phyloP scores from a whole-genome alignment of 1,284 basidiomycete species.

The Mycosarcoma maydis region DNA sequence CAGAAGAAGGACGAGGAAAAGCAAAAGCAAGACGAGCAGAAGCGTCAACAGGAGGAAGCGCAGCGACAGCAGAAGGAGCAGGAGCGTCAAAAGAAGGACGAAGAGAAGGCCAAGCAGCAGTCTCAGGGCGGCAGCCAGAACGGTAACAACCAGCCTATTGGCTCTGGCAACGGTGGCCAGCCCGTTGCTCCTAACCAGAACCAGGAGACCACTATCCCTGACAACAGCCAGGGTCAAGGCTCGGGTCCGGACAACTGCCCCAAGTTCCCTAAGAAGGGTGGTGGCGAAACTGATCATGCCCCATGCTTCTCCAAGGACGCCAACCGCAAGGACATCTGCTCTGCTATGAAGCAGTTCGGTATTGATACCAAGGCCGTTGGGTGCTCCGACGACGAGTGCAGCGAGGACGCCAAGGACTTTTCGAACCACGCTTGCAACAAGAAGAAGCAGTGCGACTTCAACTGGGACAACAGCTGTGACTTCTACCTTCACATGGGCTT shows the following conservation, averaged over 20 bases:
- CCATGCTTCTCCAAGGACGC: constrained; percentile 38
- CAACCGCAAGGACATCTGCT: constrained; percentile 43
- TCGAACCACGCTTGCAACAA: constrained; percentile 41
- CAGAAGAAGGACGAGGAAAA: constrained; percentile 18
- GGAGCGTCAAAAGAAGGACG: constrained; percentile 15
- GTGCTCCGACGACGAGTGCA: constrained; percentile 36
- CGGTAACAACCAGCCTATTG: neutral
- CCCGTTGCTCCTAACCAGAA: neutral
- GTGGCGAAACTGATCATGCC: constrained; percentile 28
- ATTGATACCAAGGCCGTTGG: constrained; percentile 29
- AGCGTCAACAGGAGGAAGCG: constrained; percentile 10
- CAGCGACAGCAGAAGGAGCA: constrained; percentile 15
- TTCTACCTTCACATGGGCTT: constrained; percentile 40
- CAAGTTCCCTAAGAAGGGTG: constrained; percentile 34
- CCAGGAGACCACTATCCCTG: constrained; percentile 7
- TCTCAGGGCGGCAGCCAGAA: neutral
- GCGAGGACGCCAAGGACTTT: constrained; percentile 36
- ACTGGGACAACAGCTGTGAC: constrained; percentile 37
- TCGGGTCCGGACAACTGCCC: constrained; percentile 23
- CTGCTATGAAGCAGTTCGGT: constrained; percentile 42
- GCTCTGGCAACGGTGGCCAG: constrained; percentile 3
- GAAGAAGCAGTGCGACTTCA: constrained; percentile 41
- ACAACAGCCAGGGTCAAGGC: neutral
- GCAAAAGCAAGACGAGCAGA: constrained; percentile 7
- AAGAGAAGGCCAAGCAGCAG: constrained; percentile 16